Conservation (phyloP, 2,329 filamentous ascomycete species). For the Tolypocladium tundrense region DNA sequence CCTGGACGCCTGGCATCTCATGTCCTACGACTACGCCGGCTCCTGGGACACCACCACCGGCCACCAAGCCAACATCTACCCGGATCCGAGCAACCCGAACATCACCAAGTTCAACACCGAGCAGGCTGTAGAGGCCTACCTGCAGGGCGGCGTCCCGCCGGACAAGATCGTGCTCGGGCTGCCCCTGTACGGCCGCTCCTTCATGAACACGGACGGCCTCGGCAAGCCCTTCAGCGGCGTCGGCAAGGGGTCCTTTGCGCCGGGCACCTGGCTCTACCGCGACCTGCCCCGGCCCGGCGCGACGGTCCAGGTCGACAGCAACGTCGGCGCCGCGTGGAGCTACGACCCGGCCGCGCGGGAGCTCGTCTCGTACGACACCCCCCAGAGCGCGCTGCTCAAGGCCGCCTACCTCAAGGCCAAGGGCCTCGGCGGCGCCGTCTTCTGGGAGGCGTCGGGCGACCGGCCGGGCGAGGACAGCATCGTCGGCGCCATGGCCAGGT, state of each 20-base stretch:
- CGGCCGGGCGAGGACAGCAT: conserved; percentile 41
- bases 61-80: conserved; percentile 61
- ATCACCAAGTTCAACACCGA: conserved; percentile 62
- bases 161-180: conserved; percentile 65
- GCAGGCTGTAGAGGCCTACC: conserved; percentile 44
- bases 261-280: conserved; percentile 65
- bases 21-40: conserved; percentile 64
- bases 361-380: conserved; percentile 62
- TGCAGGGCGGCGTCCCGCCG: conserved; percentile 43
- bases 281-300: conserved; percentile 54
- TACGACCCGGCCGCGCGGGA: conserved; percentile 50
- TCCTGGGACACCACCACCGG: conserved; percentile 53
- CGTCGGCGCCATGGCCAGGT: conserved; percentile 38
- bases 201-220: conserved; percentile 55
- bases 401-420: conserved; percentile 48
- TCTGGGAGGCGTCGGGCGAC: conserved; percentile 75
- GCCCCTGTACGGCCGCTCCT: conserved; percentile 72
- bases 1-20: conserved; percentile 50
- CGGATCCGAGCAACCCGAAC: conserved; percentile 35
- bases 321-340: conserved; percentile 57
- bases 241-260: conserved; percentile 46
- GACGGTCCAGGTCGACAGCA: conserved; percentile 42
- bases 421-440: conserved; percentile 66
- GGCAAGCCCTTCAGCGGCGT: conserved; percentile 54
- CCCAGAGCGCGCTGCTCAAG: conserved; percentile 49